Percentiles rank a stretch among this genome's conserved stretches.
Evolutionary conservation across 345 rosid genomes (phyloP).

Genomic region (Hibiscus tridactylites): DNA sequence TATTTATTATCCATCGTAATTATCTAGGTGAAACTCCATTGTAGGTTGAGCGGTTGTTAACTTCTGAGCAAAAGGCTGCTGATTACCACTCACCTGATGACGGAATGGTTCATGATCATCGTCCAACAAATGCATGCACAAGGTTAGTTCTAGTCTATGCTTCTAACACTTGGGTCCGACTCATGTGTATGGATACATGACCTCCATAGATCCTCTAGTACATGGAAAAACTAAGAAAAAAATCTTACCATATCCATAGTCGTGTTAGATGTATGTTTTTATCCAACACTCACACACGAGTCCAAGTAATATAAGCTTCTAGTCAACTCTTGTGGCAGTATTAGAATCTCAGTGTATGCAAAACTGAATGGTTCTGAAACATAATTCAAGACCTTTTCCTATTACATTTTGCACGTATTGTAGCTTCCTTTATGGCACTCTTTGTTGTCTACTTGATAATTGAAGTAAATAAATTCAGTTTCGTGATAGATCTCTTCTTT

Average conservation of each 20-base stretch:
- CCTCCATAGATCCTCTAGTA: background rate
- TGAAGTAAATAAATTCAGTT: background rate
- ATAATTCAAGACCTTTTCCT: background rate
- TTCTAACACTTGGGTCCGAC: background rate
- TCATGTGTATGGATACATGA: background rate
- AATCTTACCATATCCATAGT: background rate
- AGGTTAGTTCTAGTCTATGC: slow-evolving; percentile 41
- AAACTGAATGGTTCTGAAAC: background rate
- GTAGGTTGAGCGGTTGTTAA: slow-evolving; percentile 87
- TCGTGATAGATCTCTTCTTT: background rate
- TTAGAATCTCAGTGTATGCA: background rate
- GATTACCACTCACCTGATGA: slow-evolving; percentile 93
- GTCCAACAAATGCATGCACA: slow-evolving; percentile 93
- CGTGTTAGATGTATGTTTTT: background rate
- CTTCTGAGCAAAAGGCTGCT: slow-evolving; percentile 89
- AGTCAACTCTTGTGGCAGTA: background rate
- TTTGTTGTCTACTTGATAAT: background rate
- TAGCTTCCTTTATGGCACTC: background rate
- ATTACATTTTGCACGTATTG: background rate
- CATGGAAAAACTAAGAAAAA: background rate
- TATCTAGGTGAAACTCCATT: slow-evolving; percentile 8
- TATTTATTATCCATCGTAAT: background rate
- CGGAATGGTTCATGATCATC: slow-evolving; percentile 89
- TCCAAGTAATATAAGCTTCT: background rate
- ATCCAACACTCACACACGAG: background rate